A percentile compares a stretch with the other conserved stretches of the same genome.
Conservation (phyloP, 2,329 filamentous ascomycete species). For the Tolypocladium ophioglossoides region DNA sequence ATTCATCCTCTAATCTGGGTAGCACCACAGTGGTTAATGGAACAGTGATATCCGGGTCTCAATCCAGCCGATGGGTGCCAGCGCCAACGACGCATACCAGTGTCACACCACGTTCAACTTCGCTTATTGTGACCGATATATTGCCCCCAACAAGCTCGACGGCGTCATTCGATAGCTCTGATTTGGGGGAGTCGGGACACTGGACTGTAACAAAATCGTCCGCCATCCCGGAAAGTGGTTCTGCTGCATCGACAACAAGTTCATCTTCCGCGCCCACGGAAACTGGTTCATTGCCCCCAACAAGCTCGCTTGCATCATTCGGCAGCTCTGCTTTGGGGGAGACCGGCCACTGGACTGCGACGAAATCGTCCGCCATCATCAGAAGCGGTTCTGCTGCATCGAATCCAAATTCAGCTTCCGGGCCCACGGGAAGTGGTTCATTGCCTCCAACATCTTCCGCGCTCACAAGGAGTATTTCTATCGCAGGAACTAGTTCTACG, state of each 20-base stretch:
- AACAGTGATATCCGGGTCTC: not conserved
- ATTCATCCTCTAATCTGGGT: not conserved
- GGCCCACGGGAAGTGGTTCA: not conserved
- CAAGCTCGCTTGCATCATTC: not conserved
- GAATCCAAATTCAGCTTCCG: not conserved
- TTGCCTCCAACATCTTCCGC: not conserved
- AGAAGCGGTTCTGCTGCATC: not conserved
- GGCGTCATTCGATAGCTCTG: not conserved
- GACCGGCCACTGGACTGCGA: not conserved
- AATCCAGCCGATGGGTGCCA: not conserved
- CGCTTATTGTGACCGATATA: not conserved
- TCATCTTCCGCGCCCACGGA: not conserved
- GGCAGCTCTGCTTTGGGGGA: not conserved
- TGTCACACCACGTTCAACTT: not conserved
- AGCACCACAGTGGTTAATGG: not conserved
- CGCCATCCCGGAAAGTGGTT: not conserved
- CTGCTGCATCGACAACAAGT: not conserved
- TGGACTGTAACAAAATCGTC: not conserved
- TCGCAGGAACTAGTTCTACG: not conserved
- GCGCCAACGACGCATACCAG: no score
- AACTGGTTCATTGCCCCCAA: not conserved
- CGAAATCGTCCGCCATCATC: not conserved
- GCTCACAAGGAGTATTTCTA: not conserved
- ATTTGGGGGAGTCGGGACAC: not conserved
- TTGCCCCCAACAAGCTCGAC: not conserved